Evolutionary conservation across 2,329 filamentous ascomycete species (phyloP).

Genomic region (Cytospora mali): DNA sequence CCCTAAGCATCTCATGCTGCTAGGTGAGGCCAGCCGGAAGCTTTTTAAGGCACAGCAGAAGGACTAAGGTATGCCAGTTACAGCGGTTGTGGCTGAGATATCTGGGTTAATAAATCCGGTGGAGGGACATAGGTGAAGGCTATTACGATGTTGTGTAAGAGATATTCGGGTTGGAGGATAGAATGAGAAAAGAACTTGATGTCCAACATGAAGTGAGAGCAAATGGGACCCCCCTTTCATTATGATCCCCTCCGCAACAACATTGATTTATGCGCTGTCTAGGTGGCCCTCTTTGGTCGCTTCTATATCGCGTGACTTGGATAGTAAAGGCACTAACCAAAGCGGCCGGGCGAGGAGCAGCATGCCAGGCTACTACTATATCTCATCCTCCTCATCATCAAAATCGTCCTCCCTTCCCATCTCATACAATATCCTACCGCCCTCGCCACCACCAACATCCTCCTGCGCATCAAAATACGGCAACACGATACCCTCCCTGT

Average conservation of each 20-base stretch:
- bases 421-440: slow-evolving; percentile 92
- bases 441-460: slow-evolving; percentile 75
- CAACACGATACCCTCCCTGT: slow-evolving; percentile 85
- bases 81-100: neutral
- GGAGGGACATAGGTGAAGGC: neutral
- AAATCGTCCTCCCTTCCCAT: slow-evolving; percentile 98
- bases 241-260: neutral
- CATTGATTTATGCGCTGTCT: neutral
- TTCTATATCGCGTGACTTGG: neutral
- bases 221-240: neutral
- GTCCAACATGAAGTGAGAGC: neutral
- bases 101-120: neutral
- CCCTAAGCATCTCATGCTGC: neutral
- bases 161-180: neutral
- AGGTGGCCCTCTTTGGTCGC: neutral
- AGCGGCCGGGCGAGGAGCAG: too few species aligned
- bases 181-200: neutral
- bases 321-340: neutral
- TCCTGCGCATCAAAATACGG: slow-evolving; percentile 97
- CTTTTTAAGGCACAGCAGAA: neutral
- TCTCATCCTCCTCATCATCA: slow-evolving; percentile 71
- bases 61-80: neutral
- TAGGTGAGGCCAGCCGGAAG: neutral
- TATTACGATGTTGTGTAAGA: neutral
- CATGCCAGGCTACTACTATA: slow-evolving; percentile 51